Evolutionary conservation across 2,329 filamentous ascomycete species (phyloP).

Genomic region (Colletotrichum australisinense): DNA sequence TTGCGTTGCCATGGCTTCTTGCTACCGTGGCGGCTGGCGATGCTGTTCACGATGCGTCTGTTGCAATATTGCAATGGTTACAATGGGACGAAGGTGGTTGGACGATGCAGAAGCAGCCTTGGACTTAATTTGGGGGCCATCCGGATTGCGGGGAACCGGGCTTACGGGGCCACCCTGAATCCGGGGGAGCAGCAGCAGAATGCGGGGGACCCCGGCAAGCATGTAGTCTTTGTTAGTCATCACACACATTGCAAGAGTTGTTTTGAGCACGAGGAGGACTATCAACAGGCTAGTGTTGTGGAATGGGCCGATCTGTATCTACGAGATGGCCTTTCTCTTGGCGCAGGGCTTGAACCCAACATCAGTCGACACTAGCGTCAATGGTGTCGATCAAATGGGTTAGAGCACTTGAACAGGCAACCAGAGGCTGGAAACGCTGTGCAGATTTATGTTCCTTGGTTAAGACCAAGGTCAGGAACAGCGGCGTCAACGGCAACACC

Average conservation of each 20-base stretch:
- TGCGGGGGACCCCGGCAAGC: background rate
- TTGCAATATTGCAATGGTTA: background rate
- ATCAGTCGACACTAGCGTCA: background rate
- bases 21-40: fast-evolving
- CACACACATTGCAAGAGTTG: background rate
- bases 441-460: background rate
- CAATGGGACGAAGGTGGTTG: conserved; percentile 16
- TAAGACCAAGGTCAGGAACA: background rate
- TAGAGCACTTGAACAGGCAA: background rate
- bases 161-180: background rate
- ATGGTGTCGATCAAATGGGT: background rate
- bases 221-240: background rate
- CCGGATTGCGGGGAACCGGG: conserved; percentile 10
- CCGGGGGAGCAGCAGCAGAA: background rate
- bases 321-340: background rate
- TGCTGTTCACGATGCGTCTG: background rate
- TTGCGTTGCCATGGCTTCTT: background rate
- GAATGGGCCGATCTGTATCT: background rate
- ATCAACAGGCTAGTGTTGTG: background rate
- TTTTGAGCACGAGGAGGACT: background rate
- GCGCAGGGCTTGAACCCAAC: background rate
- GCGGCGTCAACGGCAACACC: background rate
- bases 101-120: conserved; percentile 5
- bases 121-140: background rate
- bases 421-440: background rate